Evolutionary conservation across 2,329 filamentous ascomycete genomes (phyloP).

Genomic region (Aureobasidium sp.): DNA sequence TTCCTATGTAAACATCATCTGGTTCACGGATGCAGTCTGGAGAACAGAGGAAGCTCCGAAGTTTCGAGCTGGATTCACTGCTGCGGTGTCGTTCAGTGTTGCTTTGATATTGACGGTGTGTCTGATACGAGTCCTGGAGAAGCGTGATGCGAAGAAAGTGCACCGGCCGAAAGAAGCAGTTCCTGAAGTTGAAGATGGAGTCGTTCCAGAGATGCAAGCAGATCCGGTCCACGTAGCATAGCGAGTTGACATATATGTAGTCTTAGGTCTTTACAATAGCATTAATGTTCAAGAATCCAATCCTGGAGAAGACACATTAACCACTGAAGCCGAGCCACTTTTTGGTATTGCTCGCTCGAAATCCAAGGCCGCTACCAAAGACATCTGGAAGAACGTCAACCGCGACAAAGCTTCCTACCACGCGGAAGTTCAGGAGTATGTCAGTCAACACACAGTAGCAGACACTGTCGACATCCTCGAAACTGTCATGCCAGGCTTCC

Average conservation of each 20-base stretch:
- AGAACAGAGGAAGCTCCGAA: conserved; percentile 49
- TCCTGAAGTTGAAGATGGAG: background rate
- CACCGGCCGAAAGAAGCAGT: background rate
- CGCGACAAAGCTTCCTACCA: no score
- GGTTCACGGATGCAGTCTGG: conserved; percentile 61
- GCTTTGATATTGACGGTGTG: conserved; percentile 13
- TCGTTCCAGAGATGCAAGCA: background rate
- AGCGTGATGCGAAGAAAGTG: background rate
- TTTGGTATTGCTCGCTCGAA: background rate
- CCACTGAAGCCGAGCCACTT: background rate
- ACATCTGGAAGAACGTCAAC: no score
- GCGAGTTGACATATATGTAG: no score
- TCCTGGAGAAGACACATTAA: no score
- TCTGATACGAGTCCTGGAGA: conserved; percentile 12
- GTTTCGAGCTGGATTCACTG: conserved; percentile 48
- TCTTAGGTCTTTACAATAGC: no score
- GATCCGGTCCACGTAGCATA: background rate
- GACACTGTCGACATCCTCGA: no score
- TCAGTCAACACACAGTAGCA: no score
- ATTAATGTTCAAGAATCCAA: no score
- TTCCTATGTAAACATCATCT: conserved; percentile 50
- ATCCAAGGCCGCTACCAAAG: no score
- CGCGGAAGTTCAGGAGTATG: no score
- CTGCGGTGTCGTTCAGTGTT: conserved; percentile 36
- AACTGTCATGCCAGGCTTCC: no score